These are phyloP conservation scores for Knufia petricola DNA, from an alignment of 2,329 filamentous ascomycete species.

Conservation along the genomic window DNA sequence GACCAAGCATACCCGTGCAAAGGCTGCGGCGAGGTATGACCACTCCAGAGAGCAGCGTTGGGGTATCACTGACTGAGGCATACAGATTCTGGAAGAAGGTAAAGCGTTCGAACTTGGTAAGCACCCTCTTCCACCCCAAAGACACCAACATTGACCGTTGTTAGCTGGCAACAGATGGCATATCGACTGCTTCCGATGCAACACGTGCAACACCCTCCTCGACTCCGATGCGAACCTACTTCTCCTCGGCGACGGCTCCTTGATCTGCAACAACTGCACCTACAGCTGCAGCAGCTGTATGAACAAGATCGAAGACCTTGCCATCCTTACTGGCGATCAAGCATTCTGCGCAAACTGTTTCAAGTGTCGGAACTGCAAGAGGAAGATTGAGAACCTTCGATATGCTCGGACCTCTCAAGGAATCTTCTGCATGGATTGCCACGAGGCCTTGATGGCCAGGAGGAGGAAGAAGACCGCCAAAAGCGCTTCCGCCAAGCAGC, in stretches of 20 bases:
- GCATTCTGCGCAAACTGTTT: constrained; percentile 97
- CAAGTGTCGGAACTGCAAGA: constrained; percentile 93
- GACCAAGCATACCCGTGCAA: constrained; percentile 80
- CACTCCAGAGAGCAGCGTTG: constrained; percentile 16
- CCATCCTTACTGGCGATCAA: constrained; percentile 94
- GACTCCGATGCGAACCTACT: constrained; percentile 97
- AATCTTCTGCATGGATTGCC: constrained; percentile 98
- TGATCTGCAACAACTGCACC: constrained; percentile 99
- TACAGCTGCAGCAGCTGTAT: constrained; percentile 96
- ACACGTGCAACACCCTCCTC: constrained; percentile 87
- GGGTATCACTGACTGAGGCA: constrained; percentile 11
- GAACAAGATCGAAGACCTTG: constrained; percentile 96
- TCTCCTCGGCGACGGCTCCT: constrained; percentile 89
- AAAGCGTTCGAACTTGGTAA: constrained; percentile 94
- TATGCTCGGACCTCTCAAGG: constrained; percentile 97
- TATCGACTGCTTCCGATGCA: constrained; percentile 96
- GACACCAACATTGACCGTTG: constrained; percentile 26
- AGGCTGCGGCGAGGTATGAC: constrained; percentile 75
- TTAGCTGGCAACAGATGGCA: constrained; percentile 94
- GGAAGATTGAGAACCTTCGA: constrained; percentile 94
- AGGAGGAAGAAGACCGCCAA: constrained; percentile 58
- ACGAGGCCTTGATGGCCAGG: constrained; percentile 90
- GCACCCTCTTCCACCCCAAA: constrained; percentile 14
- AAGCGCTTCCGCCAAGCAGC: constrained; percentile 24
- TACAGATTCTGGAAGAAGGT: constrained; percentile 89